phyloP scores from a whole-genome alignment of 2,329 filamentous ascomycete genomes.

The Fusarium buharicum region DNA sequence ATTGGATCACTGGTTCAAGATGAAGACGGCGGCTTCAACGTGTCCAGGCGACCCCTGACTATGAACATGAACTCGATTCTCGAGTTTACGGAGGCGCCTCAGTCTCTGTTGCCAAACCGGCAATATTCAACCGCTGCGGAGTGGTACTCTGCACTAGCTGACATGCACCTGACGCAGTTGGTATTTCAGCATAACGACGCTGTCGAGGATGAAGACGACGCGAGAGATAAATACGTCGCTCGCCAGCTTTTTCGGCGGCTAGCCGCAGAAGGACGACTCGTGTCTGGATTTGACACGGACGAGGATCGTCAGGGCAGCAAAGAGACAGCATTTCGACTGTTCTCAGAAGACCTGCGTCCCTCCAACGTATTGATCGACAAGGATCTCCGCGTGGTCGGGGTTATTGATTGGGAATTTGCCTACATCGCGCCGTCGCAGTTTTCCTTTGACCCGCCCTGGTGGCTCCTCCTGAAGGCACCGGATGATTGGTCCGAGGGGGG shows the following conservation, averaged over 20 bases:
- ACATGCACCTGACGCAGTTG: conserved; percentile 53
- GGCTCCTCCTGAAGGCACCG: too few species aligned
- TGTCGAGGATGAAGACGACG: conserved; percentile 46
- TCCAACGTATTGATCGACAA: too few species aligned
- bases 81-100: conserved; percentile 34
- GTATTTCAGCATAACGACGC: conserved; percentile 52
- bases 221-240: conserved; percentile 49
- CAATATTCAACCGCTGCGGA: conserved; percentile 16
- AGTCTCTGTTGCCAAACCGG: conserved; percentile 29
- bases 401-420: too few species aligned
- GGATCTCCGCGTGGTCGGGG: too few species aligned
- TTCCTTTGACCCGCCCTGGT: too few species aligned
- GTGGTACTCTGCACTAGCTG: conserved; percentile 49
- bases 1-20: conserved; percentile 53
- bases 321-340: too few species aligned
- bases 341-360: too few species aligned
- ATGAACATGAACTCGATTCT: conserved; percentile 54
- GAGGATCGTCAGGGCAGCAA: too few species aligned
- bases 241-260: conserved; percentile 4
- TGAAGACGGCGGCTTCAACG: conserved; percentile 38
- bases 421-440: too few species aligned
- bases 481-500: too few species aligned
- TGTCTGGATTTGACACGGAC: too few species aligned
- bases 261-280: background rate
- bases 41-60: conserved; percentile 50